Evolutionary conservation across 2,329 filamentous ascomycete genomes (phyloP).

Genomic region (Verticillium nonalfalfae): DNA sequence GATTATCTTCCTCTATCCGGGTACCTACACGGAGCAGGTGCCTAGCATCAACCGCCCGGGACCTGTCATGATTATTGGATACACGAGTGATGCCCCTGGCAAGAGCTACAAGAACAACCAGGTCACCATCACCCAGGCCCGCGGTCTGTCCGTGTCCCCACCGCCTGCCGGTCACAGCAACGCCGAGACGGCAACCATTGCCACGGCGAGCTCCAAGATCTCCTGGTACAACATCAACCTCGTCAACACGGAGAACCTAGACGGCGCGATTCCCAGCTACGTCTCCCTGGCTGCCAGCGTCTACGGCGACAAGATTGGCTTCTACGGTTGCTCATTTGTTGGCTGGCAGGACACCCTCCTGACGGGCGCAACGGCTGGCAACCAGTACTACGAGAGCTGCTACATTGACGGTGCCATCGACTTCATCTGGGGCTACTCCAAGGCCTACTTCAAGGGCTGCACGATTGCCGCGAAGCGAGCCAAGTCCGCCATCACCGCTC

Average conservation of each 20-base stretch:
- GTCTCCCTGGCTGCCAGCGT: constrained; percentile 40
- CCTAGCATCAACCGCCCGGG: constrained; percentile 41
- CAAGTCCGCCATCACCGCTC: constrained; percentile 32
- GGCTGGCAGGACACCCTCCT: constrained; percentile 45
- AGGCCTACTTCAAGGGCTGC: constrained; percentile 21
- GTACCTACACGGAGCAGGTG: constrained; percentile 55
- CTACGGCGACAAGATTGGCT: constrained; percentile 31
- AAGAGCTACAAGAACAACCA: constrained; percentile 46
- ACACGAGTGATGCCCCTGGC: constrained; percentile 39
- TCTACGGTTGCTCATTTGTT: constrained; percentile 36
- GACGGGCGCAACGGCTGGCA: constrained; percentile 27
- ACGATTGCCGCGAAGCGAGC: constrained; percentile 18
- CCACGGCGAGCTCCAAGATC: constrained; percentile 32
- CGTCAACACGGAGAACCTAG: constrained; percentile 21
- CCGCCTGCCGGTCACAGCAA: constrained; percentile 29
- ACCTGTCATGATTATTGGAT: constrained; percentile 50
- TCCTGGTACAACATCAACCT: constrained; percentile 56
- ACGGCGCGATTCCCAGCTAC: constrained; percentile 18
- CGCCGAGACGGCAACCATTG: constrained; percentile 41
- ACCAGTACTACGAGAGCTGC: constrained; percentile 37
- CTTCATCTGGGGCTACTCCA: constrained; percentile 31
- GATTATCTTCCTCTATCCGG: constrained; percentile 29
- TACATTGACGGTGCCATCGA: constrained; percentile 41
- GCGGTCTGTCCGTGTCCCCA: constrained; percentile 16
- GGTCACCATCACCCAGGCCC: constrained; percentile 46